Percentiles rank a stretch among this genome's conserved stretches.
Evolutionary conservation across 805 yeast genomes (phyloP).

Genomic region (Metschnikowia hibisci): DNA sequence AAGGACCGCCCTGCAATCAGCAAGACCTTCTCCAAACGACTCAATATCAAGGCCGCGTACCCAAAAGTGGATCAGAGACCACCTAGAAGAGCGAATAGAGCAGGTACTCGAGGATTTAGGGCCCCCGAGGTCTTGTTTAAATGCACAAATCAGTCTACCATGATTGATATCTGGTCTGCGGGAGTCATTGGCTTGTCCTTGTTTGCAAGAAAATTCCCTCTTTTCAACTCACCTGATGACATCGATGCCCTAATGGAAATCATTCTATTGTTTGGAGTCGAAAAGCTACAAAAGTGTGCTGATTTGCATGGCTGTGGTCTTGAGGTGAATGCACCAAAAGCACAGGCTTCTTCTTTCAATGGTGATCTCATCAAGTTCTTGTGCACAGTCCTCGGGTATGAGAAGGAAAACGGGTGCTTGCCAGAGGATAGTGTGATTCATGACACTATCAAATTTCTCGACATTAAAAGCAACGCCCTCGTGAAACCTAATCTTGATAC

Average conservation of each 20-base stretch:
- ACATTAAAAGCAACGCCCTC: conserved; percentile 35
- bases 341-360: conserved; percentile 16
- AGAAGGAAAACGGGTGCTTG: conserved; percentile 54
- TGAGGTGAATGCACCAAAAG: conserved; percentile 42
- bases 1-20: conserved; percentile 27
- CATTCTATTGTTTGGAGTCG: conserved; percentile 73
- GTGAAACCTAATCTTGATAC: conserved; percentile 21
- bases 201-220: conserved; percentile 78
- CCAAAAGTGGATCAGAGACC: conserved; percentile 85
- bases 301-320: conserved; percentile 83
- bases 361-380: conserved; percentile 35
- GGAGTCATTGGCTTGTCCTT: conserved; percentile 84
- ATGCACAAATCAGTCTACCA: conserved; percentile 77
- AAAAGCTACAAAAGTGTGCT: conserved; percentile 71
- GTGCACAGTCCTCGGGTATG: conserved; percentile 30
- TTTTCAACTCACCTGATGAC: conserved; percentile 92
- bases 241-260: conserved; percentile 86
- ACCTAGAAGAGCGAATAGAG: conserved; percentile 90
- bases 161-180: conserved; percentile 88
- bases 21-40: conserved; percentile 21
- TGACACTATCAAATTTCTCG: conserved; percentile 55
- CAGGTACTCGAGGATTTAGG: conserved; percentile 92
- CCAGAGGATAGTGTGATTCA: conserved; percentile 70
- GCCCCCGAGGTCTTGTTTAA: conserved; percentile 91
- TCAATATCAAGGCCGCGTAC: conserved; percentile 50